These are phyloP conservation scores for Dalechampia spathulata DNA, from an alignment of 441 rosid genomes.

Conservation along the genomic window DNA sequence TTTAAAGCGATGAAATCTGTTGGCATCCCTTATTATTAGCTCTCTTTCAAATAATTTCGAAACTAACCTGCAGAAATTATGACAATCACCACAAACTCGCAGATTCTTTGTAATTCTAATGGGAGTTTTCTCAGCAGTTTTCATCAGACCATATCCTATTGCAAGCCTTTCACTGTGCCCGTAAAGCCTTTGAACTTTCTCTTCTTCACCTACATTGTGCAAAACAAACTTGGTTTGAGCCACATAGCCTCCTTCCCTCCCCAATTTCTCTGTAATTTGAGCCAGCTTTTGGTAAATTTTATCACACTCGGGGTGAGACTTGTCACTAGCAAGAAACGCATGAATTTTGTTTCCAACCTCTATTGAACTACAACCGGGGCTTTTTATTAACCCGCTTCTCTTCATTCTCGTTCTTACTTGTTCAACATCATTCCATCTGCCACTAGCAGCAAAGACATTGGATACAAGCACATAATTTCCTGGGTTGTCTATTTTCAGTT, in stretches of 20 bases:
- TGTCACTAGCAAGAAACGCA: constrained; percentile 31
- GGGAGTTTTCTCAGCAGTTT: constrained; percentile 32
- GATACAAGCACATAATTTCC: constrained; percentile 83
- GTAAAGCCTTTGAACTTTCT: constrained; percentile 59
- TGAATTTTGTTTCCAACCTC: constrained; percentile 44
- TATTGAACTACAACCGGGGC: constrained; percentile 90
- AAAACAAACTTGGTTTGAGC: constrained; percentile 61
- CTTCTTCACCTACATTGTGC: constrained; percentile 54
- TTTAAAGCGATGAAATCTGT: constrained; percentile 78
- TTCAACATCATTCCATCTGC: constrained; percentile 66
- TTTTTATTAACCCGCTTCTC: constrained; percentile 63
- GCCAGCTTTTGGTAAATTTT: constrained; percentile 45
- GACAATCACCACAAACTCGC: constrained; percentile 82
- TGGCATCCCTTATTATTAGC: constrained; percentile 72
- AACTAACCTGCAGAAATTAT: constrained; percentile 67
- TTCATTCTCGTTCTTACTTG: constrained; percentile 61
- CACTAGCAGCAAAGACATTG: constrained; percentile 64
- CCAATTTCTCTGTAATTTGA: constrained; percentile 44
- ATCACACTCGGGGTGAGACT: constrained; percentile 31
- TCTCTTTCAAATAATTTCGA: constrained; percentile 46
- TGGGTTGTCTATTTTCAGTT: constrained; percentile 48
- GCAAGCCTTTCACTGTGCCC: constrained; percentile 90
- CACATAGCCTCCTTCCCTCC: constrained; percentile 56
- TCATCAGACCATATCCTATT: constrained; percentile 58
- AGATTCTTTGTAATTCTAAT: constrained; percentile 70